Conservation (phyloP, 1,139 yeast genomes). For the Yamadazyma songkhlaensis region DNA sequence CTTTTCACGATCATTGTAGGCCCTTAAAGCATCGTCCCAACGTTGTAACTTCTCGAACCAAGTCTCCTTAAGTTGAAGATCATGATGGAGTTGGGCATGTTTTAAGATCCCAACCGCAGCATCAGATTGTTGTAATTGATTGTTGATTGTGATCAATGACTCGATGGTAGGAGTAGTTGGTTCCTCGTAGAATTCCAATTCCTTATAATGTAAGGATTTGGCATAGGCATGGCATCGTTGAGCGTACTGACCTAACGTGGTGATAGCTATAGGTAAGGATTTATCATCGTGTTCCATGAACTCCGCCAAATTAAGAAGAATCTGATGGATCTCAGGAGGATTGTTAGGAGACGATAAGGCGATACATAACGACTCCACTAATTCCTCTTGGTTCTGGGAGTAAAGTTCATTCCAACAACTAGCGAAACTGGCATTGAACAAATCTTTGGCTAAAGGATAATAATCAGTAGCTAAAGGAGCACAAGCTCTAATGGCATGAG, state of each 20-base stretch:
- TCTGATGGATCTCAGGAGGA: slow-evolving; percentile 95
- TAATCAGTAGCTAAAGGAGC: slow-evolving; percentile 87
- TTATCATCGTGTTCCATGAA: slow-evolving; percentile 98
- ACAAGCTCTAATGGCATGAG: slow-evolving; percentile 92
- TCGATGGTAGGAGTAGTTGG: slow-evolving; percentile 93
- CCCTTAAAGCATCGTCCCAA: slow-evolving; percentile 96
- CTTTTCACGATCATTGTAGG: slow-evolving; percentile 73
- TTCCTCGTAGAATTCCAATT: slow-evolving; percentile 89
- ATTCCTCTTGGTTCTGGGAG: slow-evolving; percentile 88
- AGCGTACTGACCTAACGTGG: slow-evolving; percentile 89
- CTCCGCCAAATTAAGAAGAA: slow-evolving; percentile 84
- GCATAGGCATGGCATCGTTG: slow-evolving; percentile 97
- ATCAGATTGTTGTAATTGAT: slow-evolving; percentile 92
- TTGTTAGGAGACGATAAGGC: slow-evolving; percentile 89
- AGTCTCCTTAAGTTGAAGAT: slow-evolving; percentile 87
- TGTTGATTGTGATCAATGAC: slow-evolving; percentile 85
- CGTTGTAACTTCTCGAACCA: slow-evolving; percentile 97
- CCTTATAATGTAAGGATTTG: slow-evolving; percentile 93
- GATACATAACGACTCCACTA: slow-evolving; percentile 79
- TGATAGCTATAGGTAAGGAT: slow-evolving; percentile 84
- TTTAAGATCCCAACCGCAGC: slow-evolving; percentile 97
- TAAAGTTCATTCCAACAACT: slow-evolving; percentile 95
- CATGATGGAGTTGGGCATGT: slow-evolving; percentile 93
- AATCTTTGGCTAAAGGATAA: slow-evolving; percentile 83
- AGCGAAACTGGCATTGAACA: slow-evolving; percentile 93